Conservation (phyloP, 2,329 filamentous ascomycete genomes). For the Huntiella bhutanensis region DNA sequence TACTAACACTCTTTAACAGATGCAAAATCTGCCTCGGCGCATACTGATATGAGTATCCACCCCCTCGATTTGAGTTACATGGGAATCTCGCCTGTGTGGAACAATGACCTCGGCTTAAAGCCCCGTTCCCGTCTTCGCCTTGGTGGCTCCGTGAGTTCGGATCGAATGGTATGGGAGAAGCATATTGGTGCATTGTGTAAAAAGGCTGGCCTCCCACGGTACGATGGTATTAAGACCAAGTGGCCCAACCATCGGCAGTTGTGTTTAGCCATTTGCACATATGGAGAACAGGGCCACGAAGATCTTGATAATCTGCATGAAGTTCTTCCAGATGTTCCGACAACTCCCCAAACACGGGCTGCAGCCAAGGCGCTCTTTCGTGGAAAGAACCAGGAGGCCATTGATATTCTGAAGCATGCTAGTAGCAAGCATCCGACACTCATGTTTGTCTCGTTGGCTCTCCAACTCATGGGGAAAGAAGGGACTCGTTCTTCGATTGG, state of each 20-base stretch:
- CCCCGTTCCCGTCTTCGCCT: slow-evolving; percentile 28
- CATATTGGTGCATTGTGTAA: slow-evolving; percentile 46
- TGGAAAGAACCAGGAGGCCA: slow-evolving; percentile 47
- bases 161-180: slow-evolving; percentile 33
- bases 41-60: slow-evolving; percentile 51
- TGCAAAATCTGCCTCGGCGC: slow-evolving; percentile 42
- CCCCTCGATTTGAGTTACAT: slow-evolving; percentile 57
- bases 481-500: slow-evolving; percentile 14
- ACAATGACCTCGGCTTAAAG: slow-evolving; percentile 40
- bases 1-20: slow-evolving; percentile 21
- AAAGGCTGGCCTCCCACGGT: slow-evolving; percentile 40
- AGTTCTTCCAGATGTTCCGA: slow-evolving; percentile 28
- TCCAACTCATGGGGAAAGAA: slow-evolving; percentile 41
- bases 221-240: slow-evolving; percentile 42
- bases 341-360: slow-evolving; percentile 47
- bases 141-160: slow-evolving; percentile 27
- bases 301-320: slow-evolving; percentile 22
- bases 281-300: slow-evolving; percentile 33
- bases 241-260: slow-evolving; percentile 54
- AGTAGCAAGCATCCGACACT: slow-evolving; percentile 44
- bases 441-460: slow-evolving; percentile 46
- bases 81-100: slow-evolving; percentile 56
- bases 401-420: slow-evolving; percentile 49
- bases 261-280: slow-evolving; percentile 56
- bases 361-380: slow-evolving; percentile 60